Evolutionary conservation across 345 rosid species (phyloP).

Genomic region (Combretum micranthum): DNA sequence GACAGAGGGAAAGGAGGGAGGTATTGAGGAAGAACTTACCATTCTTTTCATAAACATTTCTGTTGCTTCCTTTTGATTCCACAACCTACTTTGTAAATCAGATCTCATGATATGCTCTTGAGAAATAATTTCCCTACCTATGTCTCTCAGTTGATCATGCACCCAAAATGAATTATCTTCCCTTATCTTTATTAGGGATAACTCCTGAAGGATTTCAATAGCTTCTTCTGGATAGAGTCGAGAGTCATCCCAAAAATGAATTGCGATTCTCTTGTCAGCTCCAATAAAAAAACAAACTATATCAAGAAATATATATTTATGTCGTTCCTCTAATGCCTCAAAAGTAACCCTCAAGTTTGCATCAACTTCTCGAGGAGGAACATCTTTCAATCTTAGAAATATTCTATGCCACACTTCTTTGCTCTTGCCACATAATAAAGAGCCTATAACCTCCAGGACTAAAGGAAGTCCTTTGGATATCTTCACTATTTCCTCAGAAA

Average conservation of each 20-base stretch:
- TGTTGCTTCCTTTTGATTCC: neutral
- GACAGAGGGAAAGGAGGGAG: neutral
- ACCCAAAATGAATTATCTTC: neutral
- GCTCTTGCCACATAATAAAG: neutral
- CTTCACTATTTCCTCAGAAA: neutral
- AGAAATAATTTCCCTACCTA: constrained; percentile 6
- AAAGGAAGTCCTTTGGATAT: constrained; percentile 6
- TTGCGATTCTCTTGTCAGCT: neutral
- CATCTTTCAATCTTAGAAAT: neutral
- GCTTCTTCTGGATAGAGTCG: neutral
- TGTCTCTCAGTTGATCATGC: constrained; percentile 8
- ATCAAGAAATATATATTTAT: constrained; percentile 7
- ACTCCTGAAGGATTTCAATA: neutral
- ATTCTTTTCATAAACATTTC: neutral
- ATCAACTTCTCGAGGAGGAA: neutral
- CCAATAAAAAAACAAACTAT: constrained; percentile 12
- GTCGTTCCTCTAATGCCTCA: constrained; percentile 3
- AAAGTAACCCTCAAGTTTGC: constrained; percentile 3
- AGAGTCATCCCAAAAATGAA: constrained; percentile 5
- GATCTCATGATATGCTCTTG: neutral
- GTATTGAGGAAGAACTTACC: neutral
- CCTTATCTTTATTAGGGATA: neutral
- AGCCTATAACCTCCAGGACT: constrained; percentile 3
- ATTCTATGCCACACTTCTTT: neutral
- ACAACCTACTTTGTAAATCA: neutral